phyloP scores from a whole-genome alignment of 1,284 basidiomycete genomes.

The Naganishia albida region DNA sequence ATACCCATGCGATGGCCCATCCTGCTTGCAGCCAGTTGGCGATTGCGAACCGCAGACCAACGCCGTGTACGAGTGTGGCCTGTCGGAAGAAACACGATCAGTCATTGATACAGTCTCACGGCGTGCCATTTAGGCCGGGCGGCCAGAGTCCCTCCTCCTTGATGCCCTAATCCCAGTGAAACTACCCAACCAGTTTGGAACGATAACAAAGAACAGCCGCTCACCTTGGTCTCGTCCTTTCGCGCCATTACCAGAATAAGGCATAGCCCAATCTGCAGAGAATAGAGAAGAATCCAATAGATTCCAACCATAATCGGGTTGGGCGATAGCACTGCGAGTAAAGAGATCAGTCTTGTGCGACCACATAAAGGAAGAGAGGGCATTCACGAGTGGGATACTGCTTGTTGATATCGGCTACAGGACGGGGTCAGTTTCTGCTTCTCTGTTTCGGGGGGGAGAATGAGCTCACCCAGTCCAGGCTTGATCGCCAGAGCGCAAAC shows the following conservation, averaged over 20 bases:
- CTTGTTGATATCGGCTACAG: slow-evolving; percentile 32
- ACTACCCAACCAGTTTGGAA: not conserved
- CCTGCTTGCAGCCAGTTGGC: slow-evolving; percentile 79
- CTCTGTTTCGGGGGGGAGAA: not conserved
- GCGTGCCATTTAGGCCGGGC: not conserved
- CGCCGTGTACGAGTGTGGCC: slow-evolving; percentile 69
- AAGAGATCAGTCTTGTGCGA: slow-evolving; percentile 36
- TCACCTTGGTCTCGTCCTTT: slow-evolving; percentile 77
- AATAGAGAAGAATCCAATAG: slow-evolving; percentile 61
- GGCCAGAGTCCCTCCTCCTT: not conserved
- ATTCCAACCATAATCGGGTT: slow-evolving; percentile 63
- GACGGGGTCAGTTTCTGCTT: not conserved
- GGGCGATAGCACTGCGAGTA: slow-evolving; percentile 75
- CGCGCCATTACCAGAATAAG: slow-evolving; percentile 68
- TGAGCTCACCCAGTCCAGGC: slow-evolving; percentile 47
- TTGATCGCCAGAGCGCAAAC: slow-evolving; percentile 51
- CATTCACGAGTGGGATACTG: slow-evolving; percentile 29
- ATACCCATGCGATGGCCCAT: slow-evolving; percentile 80
- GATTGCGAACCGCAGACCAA: slow-evolving; percentile 73
- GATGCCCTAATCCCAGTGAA: not conserved
- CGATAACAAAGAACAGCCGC: slow-evolving; percentile 21
- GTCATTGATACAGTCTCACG: not conserved
- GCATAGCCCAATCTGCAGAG: slow-evolving; percentile 62
- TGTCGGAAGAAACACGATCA: slow-evolving; percentile 40
- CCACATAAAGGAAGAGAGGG: not conserved